Evolutionary conservation across 2,329 filamentous ascomycete species (phyloP).

Genomic region (Ilyonectria robusta): DNA sequence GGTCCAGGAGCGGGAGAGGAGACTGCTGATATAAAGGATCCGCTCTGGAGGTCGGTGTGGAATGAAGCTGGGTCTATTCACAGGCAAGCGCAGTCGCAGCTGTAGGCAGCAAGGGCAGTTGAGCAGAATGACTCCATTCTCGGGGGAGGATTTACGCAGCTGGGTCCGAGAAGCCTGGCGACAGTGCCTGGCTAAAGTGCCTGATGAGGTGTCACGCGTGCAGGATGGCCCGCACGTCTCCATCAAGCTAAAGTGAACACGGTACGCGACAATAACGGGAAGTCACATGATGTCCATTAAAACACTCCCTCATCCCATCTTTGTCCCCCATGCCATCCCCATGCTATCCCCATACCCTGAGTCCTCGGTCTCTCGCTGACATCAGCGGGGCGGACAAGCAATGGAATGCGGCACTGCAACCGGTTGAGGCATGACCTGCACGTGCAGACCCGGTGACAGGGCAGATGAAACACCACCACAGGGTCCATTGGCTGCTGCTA

Average conservation of each 20-base stretch:
- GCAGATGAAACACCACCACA: conserved; percentile 36
- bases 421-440: conserved; percentile 2
- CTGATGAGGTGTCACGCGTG: conserved; percentile 9
- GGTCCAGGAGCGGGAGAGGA: conserved; percentile 11
- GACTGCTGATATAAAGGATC: conserved; percentile 1
- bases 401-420: conserved; percentile 20
- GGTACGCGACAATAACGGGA: conserved; percentile 49
- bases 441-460: conserved; percentile 22
- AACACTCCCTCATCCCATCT: background rate
- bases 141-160: background rate
- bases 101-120: conserved; percentile 31
- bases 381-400: background rate
- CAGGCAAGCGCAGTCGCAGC: conserved; percentile 2
- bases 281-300: conserved; percentile 49
- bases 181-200: background rate
- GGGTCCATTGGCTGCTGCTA: conserved; percentile 44
- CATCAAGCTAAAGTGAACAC: conserved; percentile 18
- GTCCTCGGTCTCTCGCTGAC: background rate
- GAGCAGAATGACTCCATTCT: conserved; percentile 27
- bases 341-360: too few species aligned
- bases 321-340: background rate
- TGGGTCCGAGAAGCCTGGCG: conserved; percentile 13
- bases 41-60: background rate
- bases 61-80: conserved; percentile 3
- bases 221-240: conserved; percentile 15